A percentile compares a stretch with the other conserved stretches of the same genome.
Evolutionary conservation across 129 eudicot genomes (phyloP).

Genomic region (Flaveria robusta): DNA sequence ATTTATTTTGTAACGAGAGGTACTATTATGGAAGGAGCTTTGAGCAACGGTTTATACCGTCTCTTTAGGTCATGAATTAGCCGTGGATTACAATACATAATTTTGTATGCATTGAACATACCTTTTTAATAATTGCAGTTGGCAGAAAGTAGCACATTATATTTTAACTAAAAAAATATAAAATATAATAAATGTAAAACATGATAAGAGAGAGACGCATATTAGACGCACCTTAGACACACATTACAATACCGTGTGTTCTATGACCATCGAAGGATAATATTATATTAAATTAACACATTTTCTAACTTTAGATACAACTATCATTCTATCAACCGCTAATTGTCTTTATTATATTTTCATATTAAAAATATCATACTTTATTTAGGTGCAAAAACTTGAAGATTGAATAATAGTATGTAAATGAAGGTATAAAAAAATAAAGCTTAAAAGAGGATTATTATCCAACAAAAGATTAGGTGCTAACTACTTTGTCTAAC

Average conservation of each 20-base stretch:
- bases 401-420: conserved; percentile 8
- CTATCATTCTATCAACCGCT: conserved; percentile 3
- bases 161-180: too few species aligned
- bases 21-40: too few species aligned
- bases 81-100: too few species aligned
- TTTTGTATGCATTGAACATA: neutral
- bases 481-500: conserved; percentile 20
- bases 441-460: neutral
- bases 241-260: too few species aligned
- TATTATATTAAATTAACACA: neutral
- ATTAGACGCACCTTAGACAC: too few species aligned
- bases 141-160: too few species aligned
- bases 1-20: too few species aligned
- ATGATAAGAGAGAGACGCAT: too few species aligned
- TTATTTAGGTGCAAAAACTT: neutral
- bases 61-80: too few species aligned
- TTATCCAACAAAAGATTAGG: conserved; percentile 24
- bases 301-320: neutral
- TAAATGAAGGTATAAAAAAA: neutral
- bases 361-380: neutral
- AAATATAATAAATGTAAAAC: too few species aligned
- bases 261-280: neutral
- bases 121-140: neutral
- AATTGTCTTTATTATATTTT: conserved; percentile 7
- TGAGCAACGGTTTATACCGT: too few species aligned